phyloP scores from a whole-genome alignment of 768 basidiomycete genomes.

The Collybiopsis confluens region DNA sequence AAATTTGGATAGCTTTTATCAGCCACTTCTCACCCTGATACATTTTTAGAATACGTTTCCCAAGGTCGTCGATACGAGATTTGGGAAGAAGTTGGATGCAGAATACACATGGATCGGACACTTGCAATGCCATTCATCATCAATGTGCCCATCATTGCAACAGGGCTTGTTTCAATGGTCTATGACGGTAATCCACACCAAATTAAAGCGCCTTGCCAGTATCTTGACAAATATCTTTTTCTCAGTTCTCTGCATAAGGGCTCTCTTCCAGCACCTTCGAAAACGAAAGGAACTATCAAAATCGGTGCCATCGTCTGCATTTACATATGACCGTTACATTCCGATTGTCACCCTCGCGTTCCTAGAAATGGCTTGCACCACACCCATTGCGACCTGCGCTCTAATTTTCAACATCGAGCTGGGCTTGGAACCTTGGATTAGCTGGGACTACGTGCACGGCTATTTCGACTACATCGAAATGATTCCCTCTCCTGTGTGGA shows the following conservation, averaged over 20 bases:
- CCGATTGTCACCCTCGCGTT: conserved; percentile 46
- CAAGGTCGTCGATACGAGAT: conserved; percentile 32
- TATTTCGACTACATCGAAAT: conserved; percentile 28
- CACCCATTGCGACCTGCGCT: conserved; percentile 33
- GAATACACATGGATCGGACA: conserved; percentile 23
- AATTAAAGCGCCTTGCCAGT: not conserved
- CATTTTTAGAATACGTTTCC: conserved; percentile 26
- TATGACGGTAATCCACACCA: conserved; percentile 28
- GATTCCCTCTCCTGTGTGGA: not conserved
- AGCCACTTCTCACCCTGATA: too few species aligned
- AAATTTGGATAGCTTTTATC: not conserved
- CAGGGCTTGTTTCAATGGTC: conserved; percentile 24
- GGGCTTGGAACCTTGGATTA: conserved; percentile 31
- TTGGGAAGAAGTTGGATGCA: conserved; percentile 34
- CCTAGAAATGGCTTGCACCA: conserved; percentile 34
- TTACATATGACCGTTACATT: conserved; percentile 38
- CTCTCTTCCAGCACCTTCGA: not conserved
- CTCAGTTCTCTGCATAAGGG: not conserved
- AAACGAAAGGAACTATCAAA: not conserved
- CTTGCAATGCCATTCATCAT: conserved; percentile 20
- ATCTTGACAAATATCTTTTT: not conserved
- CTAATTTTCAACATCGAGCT: conserved; percentile 22
- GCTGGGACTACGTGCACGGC: conserved; percentile 35
- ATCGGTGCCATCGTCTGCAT: not conserved
- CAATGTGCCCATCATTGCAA: conserved; percentile 21